Percentiles rank a stretch among this genome's conserved stretches.
These are phyloP conservation scores for Alopecurus myosuroides DNA, from an alignment of 176 grass and related monocot species.

Conservation along the genomic window DNA sequence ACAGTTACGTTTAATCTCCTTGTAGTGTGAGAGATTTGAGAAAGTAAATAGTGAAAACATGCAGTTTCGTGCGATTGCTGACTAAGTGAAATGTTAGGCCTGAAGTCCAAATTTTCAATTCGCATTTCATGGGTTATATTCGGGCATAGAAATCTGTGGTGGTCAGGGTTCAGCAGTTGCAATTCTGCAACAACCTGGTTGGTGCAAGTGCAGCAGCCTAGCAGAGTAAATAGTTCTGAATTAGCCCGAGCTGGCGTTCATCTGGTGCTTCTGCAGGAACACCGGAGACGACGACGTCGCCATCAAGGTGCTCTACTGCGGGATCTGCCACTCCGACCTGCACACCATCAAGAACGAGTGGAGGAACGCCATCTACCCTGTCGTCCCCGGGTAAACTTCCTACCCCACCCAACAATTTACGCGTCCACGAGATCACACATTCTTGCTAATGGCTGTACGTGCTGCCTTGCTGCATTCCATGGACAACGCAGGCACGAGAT, in stretches of 20 bases:
- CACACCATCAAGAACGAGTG: conserved; percentile 84
- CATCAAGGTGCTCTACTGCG: conserved; percentile 79
- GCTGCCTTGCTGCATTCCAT: not conserved
- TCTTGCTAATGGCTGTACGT: too few species aligned
- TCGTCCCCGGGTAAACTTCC: conserved; percentile 56
- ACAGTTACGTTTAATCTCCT: not conserved
- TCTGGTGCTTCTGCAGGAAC: conserved; percentile 34
- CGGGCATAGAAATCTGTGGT: not conserved
- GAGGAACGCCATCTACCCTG: conserved; percentile 56
- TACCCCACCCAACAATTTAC: not conserved
- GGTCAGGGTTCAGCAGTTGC: not conserved
- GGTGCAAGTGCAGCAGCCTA: not conserved
- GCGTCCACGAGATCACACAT: too few species aligned
- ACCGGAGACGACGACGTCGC: conserved; percentile 73
- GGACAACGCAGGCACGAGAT: conserved; percentile 55
- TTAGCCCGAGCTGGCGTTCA: not conserved
- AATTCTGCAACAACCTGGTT: not conserved
- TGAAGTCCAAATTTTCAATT: not conserved
- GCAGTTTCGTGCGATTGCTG: not conserved
- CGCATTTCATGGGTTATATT: not conserved
- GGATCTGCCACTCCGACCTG: conserved; percentile 84
- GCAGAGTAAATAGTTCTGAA: not conserved
- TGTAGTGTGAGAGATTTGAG: not conserved
- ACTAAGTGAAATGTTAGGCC: not conserved
- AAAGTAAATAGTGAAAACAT: not conserved